Evolutionary conservation across 257 asterid species (phyloP).

Genomic region (Linderniella brevidens): DNA sequence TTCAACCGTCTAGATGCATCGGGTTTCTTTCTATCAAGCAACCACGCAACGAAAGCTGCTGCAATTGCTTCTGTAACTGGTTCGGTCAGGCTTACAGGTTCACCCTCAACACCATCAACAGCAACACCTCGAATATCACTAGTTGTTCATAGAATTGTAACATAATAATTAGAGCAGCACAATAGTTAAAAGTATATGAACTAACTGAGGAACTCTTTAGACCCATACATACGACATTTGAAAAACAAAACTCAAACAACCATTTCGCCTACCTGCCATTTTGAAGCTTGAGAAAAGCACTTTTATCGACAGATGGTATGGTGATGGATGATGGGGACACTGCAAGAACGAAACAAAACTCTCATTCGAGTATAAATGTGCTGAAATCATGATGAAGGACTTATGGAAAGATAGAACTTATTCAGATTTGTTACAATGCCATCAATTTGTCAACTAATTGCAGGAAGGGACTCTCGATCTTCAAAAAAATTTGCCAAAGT

Average conservation of each 20-base stretch:
- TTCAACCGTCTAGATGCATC: slow-evolving; percentile 42
- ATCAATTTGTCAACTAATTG: no score
- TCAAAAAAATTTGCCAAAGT: no score
- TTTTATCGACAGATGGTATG: slow-evolving; percentile 37
- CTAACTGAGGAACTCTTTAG: slow-evolving; percentile 8
- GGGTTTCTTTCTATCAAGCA: slow-evolving; percentile 47
- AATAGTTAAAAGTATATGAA: background rate
- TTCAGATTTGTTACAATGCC: no score
- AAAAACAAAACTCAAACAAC: slow-evolving; percentile 1
- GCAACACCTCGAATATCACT: slow-evolving; percentile 99
- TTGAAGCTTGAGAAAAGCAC: slow-evolving; percentile 88
- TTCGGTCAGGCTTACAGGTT: slow-evolving; percentile 68
- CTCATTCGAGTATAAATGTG: slow-evolving; percentile 1
- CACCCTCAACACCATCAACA: slow-evolving; percentile 89
- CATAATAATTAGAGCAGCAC: slow-evolving; percentile 6
- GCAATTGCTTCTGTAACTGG: slow-evolving; percentile 95
- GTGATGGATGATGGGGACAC: slow-evolving; percentile 47
- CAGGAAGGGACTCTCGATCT: no score
- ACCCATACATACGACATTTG: slow-evolving; percentile 1
- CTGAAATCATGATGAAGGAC: slow-evolving; percentile 5
- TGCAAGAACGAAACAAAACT: slow-evolving; percentile 29
- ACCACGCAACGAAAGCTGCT: slow-evolving; percentile 86
- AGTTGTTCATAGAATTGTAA: slow-evolving; percentile 9
- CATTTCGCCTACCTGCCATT: slow-evolving; percentile 61
- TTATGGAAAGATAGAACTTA: background rate